phyloP scores from a whole-genome alignment of 1,284 basidiomycete genomes.

The Boletellus deceptivus region DNA sequence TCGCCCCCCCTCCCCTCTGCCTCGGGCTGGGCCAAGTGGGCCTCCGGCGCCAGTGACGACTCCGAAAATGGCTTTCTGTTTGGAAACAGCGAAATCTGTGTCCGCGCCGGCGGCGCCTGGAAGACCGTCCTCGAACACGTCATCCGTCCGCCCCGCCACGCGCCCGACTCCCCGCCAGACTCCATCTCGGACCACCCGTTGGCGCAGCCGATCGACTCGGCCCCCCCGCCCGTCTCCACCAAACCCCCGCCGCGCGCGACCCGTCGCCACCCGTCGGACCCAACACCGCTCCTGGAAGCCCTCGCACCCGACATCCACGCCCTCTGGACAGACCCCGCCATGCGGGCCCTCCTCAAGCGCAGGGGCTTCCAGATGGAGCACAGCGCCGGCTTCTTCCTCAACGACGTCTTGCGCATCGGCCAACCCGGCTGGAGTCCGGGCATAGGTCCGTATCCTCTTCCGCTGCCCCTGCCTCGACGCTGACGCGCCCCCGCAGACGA shows the following conservation, averaged over 20 bases:
- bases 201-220: slow-evolving; percentile 2
- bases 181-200: background rate
- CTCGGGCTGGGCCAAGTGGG: slow-evolving; percentile 26
- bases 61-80: slow-evolving; percentile 1
- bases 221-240: background rate
- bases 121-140: slow-evolving; percentile 38
- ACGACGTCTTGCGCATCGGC: slow-evolving; percentile 61
- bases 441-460: slow-evolving; percentile 39
- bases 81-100: slow-evolving; percentile 42
- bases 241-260: slow-evolving; percentile 6
- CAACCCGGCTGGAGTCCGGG: slow-evolving; percentile 52
- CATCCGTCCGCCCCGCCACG: slow-evolving; percentile 8
- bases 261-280: slow-evolving; percentile 35
- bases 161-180: background rate
- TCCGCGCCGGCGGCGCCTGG: slow-evolving; percentile 59
- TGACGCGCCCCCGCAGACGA: slow-evolving; percentile 40
- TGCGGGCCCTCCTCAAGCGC: slow-evolving; percentile 49
- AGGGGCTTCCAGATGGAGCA: slow-evolving; percentile 52
- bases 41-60: slow-evolving; percentile 13
- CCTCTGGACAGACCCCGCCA: slow-evolving; percentile 57
- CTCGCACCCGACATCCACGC: slow-evolving; percentile 59
- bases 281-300: slow-evolving; percentile 52
- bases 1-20: slow-evolving; percentile 8
- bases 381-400: slow-evolving; percentile 66
- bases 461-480: background rate